Evolutionary conservation across 768 basidiomycete species (phyloP).

Genomic region (Lentinula lateritia): DNA sequence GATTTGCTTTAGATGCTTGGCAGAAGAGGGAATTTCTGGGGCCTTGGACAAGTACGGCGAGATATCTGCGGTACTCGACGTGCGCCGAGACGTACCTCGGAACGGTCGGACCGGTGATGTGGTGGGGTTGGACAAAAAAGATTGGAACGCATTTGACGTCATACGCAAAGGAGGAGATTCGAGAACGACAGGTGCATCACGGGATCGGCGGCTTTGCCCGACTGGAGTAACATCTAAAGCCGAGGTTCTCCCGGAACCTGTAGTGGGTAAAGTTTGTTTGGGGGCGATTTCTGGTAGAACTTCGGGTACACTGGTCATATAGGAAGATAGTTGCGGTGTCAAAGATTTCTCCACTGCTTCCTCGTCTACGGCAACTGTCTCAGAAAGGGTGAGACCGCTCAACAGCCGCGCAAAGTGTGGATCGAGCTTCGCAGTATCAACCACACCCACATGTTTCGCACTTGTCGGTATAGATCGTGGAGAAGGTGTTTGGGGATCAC

Average conservation of each 20-base stretch:
- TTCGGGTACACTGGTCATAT: too few species aligned
- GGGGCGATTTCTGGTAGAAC: slow-evolving; percentile 11
- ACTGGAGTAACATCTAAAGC: not conserved
- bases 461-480: slow-evolving; percentile 44
- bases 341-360: slow-evolving; percentile 8
- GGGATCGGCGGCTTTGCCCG: not conserved
- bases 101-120: slow-evolving; percentile 9
- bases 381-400: slow-evolving; percentile 56
- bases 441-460: slow-evolving; percentile 21
- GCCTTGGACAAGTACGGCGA: slow-evolving; percentile 63
- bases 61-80: slow-evolving; percentile 56
- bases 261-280: slow-evolving; percentile 2
- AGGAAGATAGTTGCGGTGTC: slow-evolving; percentile 6
- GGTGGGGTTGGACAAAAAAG: too few species aligned
- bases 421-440: slow-evolving; percentile 40
- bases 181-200: not conserved
- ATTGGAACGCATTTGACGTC: not conserved
- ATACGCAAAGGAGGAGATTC: slow-evolving; percentile 3
- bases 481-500: slow-evolving; percentile 61
- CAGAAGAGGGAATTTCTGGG: slow-evolving; percentile 47
- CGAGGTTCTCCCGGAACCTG: not conserved
- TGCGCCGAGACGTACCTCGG: slow-evolving; percentile 26
- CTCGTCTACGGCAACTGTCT: slow-evolving; percentile 19
- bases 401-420: slow-evolving; percentile 70
- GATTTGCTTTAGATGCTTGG: slow-evolving; percentile 62